phyloP scores from a whole-genome alignment of 805 yeast species.

The Brettanomyces sp. region DNA sequence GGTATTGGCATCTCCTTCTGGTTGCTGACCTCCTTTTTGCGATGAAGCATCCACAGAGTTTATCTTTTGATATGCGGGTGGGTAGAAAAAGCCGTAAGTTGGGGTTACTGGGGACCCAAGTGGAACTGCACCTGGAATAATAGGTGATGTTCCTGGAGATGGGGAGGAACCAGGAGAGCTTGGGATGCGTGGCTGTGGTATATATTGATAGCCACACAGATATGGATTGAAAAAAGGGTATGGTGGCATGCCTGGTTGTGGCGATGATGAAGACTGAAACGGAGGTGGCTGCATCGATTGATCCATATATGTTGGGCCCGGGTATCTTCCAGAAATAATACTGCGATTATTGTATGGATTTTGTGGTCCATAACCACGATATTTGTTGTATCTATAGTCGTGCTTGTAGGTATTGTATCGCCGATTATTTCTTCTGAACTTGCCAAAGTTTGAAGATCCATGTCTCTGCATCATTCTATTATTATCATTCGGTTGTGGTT shows the following conservation, averaged over 20 bases:
- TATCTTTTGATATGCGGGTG: too few species aligned
- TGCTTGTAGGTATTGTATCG: neutral
- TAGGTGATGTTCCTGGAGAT: neutral
- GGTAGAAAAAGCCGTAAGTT: too few species aligned
- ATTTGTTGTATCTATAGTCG: neutral
- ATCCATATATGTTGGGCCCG: too few species aligned
- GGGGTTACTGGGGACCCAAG: constrained; percentile 1
- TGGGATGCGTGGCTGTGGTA: neutral
- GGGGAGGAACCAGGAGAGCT: neutral
- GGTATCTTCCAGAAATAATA: too few species aligned
- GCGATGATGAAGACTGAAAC: too few species aligned
- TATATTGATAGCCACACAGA: constrained; percentile 1
- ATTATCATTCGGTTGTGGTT: neutral
- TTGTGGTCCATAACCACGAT: too few species aligned
- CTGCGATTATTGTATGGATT: too few species aligned
- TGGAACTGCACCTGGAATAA: neutral
- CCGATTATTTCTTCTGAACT: constrained; percentile 1
- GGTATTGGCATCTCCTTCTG: too few species aligned
- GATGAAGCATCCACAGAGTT: too few species aligned
- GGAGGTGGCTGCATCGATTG: too few species aligned
- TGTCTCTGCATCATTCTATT: neutral
- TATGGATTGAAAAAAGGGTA: constrained; percentile 1
- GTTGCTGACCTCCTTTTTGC: too few species aligned
- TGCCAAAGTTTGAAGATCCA: neutral
- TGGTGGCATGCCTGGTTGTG: neutral